Percentiles rank a stretch among this genome's conserved stretches.
Conservation (phyloP, 371 early-diverging fungal species). For the Circinella umbellata region DNA sequence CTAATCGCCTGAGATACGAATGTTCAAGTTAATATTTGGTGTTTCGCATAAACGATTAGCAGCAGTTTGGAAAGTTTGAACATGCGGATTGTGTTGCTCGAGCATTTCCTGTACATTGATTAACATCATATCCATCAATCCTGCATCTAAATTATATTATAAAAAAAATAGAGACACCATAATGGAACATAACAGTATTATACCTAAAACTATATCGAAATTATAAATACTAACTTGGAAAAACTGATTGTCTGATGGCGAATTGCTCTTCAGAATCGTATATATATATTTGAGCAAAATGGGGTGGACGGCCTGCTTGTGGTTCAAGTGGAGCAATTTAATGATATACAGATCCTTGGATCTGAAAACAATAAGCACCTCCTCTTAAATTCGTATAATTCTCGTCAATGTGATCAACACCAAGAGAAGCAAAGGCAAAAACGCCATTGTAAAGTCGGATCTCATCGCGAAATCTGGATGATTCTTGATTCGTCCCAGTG, state of each 20-base stretch:
- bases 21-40: neutral
- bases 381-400: neutral
- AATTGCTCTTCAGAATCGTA: conserved; percentile 1
- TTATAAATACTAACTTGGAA: neutral
- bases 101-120: neutral
- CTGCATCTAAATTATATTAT: too few relatives aligned
- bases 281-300: conserved; percentile 13
- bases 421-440: conserved; percentile 22
- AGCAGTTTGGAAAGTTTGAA: neutral
- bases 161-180: too few relatives aligned
- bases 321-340: conserved; percentile 1
- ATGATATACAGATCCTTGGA: conserved; percentile 11
- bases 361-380: conserved; percentile 10
- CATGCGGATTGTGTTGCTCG: neutral
- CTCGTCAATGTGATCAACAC: conserved; percentile 15
- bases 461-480: conserved; percentile 7
- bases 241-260: neutral
- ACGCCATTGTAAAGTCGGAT: conserved; percentile 21
- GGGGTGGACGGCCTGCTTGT: neutral
- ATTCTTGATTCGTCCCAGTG: neutral
- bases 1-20: neutral
- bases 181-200: neutral
- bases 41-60: neutral
- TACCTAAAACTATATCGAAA: neutral
- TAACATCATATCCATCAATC: neutral